phyloP scores from a whole-genome alignment of 2,329 filamentous ascomycete species.

The Diaporthe longicolla region DNA sequence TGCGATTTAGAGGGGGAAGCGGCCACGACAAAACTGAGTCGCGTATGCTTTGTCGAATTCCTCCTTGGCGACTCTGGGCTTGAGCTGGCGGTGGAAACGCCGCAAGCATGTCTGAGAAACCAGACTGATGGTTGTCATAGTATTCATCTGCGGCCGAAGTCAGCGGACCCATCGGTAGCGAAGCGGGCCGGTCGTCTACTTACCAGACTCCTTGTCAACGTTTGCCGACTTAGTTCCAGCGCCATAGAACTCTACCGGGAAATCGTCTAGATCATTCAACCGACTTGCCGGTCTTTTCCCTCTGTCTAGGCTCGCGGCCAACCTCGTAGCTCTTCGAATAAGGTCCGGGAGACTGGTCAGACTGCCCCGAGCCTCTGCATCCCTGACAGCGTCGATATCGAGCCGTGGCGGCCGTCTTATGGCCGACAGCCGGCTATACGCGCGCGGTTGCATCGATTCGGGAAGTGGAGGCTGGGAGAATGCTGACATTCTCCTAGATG shows the following conservation, averaged over 20 bases:
- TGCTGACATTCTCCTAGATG: constrained; percentile 45
- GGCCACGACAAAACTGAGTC: constrained; percentile 68
- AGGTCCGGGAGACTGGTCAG: constrained; percentile 93
- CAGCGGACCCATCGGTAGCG: constrained; percentile 38
- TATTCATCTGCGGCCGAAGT: constrained; percentile 48
- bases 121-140: constrained; percentile 64
- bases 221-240: constrained; percentile 48
- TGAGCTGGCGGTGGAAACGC: constrained; percentile 75
- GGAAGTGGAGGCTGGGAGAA: constrained; percentile 47
- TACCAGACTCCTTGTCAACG: constrained; percentile 59
- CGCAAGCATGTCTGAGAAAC: constrained; percentile 75
- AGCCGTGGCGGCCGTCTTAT: constrained; percentile 79
- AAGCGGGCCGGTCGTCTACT: constrained; percentile 42
- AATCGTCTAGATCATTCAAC: constrained; percentile 67
- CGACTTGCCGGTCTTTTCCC: constrained; percentile 77
- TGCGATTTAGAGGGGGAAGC: constrained; percentile 53
- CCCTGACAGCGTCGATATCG: constrained; percentile 85
- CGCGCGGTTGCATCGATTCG: constrained; percentile 43
- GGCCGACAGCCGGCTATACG: constrained; percentile 65
- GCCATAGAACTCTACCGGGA: constrained; percentile 60
- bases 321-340: constrained; percentile 86
- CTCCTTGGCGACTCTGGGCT: constrained; percentile 56
- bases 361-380: constrained; percentile 87
- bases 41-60: constrained; percentile 61
- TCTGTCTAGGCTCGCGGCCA: constrained; percentile 90